Conservation (phyloP, 2,329 filamentous ascomycete genomes). For the Colletotrichum sp. region DNA sequence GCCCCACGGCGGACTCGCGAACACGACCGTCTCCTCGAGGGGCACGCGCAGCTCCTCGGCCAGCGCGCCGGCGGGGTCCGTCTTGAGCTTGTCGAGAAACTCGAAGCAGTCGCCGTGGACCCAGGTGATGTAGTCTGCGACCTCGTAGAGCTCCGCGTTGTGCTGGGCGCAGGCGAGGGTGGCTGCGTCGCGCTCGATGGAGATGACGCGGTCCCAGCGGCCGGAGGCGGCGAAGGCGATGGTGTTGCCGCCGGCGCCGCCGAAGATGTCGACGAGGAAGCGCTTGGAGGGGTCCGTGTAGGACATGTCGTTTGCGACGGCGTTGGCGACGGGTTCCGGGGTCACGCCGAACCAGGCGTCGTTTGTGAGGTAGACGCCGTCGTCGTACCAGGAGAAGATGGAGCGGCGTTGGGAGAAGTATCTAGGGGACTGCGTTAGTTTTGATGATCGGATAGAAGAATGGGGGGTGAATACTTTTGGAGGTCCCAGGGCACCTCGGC, state of each 20-base stretch:
- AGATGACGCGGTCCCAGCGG: slow-evolving; percentile 84
- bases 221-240: slow-evolving; percentile 90
- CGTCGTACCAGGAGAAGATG: slow-evolving; percentile 87
- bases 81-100: slow-evolving; percentile 57
- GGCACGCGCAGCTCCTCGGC: slow-evolving; percentile 47
- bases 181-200: slow-evolving; percentile 82
- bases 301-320: slow-evolving; percentile 77
- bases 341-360: slow-evolving; percentile 98
- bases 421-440: slow-evolving; percentile 45
- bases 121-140: slow-evolving; percentile 78
- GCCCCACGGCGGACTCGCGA: slow-evolving; percentile 67
- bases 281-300: slow-evolving; percentile 59
- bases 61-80: slow-evolving; percentile 37
- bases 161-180: slow-evolving; percentile 90
- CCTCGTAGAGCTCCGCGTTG: slow-evolving; percentile 87
- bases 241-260: slow-evolving; percentile 88
- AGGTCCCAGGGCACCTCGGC: slow-evolving; percentile 82
- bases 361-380: slow-evolving; percentile 89
- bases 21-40: slow-evolving; percentile 49
- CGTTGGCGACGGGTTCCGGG: slow-evolving; percentile 86
- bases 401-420: slow-evolving; percentile 91
- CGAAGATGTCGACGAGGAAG: slow-evolving; percentile 86
- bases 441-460: background rate
- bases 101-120: slow-evolving; percentile 87
- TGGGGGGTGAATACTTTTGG: slow-evolving; percentile 67